phyloP scores from a whole-genome alignment of 2,329 filamentous ascomycete species.

The Fusarium sp. region DNA sequence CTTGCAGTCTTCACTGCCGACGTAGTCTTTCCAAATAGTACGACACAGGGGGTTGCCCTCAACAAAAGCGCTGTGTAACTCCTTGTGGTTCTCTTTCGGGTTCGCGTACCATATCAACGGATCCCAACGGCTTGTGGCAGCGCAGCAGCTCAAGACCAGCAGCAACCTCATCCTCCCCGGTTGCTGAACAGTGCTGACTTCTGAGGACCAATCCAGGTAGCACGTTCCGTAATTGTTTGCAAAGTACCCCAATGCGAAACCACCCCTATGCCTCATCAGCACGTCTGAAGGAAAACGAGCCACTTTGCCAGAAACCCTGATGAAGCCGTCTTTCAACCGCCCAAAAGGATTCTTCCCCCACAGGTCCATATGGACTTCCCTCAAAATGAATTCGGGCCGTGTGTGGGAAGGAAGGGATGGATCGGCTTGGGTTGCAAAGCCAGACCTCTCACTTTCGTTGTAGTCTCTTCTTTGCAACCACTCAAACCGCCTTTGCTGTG shows the following conservation, averaged over 20 bases:
- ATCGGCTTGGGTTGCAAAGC: no score
- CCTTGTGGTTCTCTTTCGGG: neutral
- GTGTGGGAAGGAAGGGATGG: neutral
- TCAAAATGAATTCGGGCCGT: neutral
- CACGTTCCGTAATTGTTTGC: neutral
- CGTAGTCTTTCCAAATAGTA: neutral
- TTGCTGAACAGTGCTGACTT: neutral
- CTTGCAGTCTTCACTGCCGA: neutral
- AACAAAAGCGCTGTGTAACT: neutral
- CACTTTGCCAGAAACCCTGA: neutral
- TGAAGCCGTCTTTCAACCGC: neutral
- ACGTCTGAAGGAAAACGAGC: neutral
- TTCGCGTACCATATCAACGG: neutral
- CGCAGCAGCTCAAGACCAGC: neutral
- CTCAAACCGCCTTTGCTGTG: neutral
- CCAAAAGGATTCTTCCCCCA: neutral
- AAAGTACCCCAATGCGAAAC: neutral
- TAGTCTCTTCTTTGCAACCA: neutral
- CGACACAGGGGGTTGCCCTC: neutral
- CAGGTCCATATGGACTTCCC: neutral
- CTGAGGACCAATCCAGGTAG: neutral
- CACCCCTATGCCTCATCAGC: neutral
- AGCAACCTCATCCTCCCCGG: neutral
- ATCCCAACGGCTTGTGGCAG: neutral
- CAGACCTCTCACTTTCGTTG: no score